Conservation (phyloP, 805 yeast genomes). For the Ogataea ramenticola region DNA sequence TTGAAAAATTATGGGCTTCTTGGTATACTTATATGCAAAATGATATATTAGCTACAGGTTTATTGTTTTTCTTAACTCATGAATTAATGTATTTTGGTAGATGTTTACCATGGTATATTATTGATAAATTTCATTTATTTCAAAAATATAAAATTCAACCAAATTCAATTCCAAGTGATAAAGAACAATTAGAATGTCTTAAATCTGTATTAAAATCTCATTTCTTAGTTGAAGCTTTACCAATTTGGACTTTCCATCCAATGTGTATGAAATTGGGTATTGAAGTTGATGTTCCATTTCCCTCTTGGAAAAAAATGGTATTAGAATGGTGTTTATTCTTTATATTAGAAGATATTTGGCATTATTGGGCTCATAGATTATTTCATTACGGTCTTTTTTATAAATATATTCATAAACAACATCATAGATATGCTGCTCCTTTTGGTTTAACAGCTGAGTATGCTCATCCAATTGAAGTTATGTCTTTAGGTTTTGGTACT, state of each 20-base stretch:
- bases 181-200: conserved; percentile 57
- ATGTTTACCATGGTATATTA: conserved; percentile 51
- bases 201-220: conserved; percentile 51
- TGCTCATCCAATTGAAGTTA: conserved; percentile 54
- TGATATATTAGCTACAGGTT: conserved; percentile 52
- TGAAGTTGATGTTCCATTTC: conserved; percentile 46
- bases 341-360: conserved; percentile 52
- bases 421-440: conserved; percentile 56
- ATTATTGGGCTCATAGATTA: conserved; percentile 50
- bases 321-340: conserved; percentile 43
- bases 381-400: conserved; percentile 52
- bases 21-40: conserved; percentile 48
- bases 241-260: conserved; percentile 60
- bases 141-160: conserved; percentile 48
- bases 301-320: conserved; percentile 33
- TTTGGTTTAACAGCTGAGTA: conserved; percentile 57
- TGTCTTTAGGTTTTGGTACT: conserved; percentile 51
- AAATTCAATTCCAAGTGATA: conserved; percentile 40
- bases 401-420: conserved; percentile 52
- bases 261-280: conserved; percentile 42
- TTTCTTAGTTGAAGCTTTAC: conserved; percentile 51
- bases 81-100: conserved; percentile 53
- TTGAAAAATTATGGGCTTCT: conserved; percentile 48
- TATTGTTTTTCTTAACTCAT: conserved; percentile 46
- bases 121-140: conserved; percentile 46